Conservation (phyloP, 176 grass and related monocot genomes). For the Chloris gayana region DNA sequence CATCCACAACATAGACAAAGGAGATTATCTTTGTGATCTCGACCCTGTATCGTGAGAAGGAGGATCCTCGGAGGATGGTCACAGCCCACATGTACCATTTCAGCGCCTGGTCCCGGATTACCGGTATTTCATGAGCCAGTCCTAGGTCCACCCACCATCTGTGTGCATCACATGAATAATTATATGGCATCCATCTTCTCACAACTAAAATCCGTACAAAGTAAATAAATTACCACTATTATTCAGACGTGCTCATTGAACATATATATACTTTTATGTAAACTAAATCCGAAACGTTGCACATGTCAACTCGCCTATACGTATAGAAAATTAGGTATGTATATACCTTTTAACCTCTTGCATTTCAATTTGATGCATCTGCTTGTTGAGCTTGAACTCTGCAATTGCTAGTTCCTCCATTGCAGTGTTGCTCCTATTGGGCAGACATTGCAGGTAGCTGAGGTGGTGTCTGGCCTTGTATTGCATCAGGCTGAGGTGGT, state of each 20-base stretch:
- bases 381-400: slow-evolving; percentile 54
- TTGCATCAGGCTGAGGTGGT: slow-evolving; percentile 54
- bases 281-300: too few species aligned
- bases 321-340: too few species aligned
- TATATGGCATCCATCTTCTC: too few species aligned
- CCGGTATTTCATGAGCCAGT: slow-evolving; percentile 42
- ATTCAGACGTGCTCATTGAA: too few species aligned
- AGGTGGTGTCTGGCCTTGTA: slow-evolving; percentile 70
- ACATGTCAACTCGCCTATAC: too few species aligned
- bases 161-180: too few species aligned
- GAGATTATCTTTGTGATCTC: slow-evolving; percentile 60
- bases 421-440: slow-evolving; percentile 3
- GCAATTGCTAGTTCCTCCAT: slow-evolving; percentile 50
- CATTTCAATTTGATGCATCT: slow-evolving; percentile 51
- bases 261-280: too few species aligned
- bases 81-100: slow-evolving; percentile 70
- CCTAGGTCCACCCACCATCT: slow-evolving; percentile 66
- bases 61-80: slow-evolving; percentile 24
- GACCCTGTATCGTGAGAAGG: slow-evolving; percentile 51
- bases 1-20: slow-evolving; percentile 71
- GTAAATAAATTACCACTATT: too few species aligned
- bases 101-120: slow-evolving; percentile 41
- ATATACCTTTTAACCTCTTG: slow-evolving; percentile 51
- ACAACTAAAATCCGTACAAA: too few species aligned
- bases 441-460: slow-evolving; percentile 20